phyloP scores from a whole-genome alignment of 23 red algal genomes.

The Cyanidiococcus yangmingshanensis region DNA sequence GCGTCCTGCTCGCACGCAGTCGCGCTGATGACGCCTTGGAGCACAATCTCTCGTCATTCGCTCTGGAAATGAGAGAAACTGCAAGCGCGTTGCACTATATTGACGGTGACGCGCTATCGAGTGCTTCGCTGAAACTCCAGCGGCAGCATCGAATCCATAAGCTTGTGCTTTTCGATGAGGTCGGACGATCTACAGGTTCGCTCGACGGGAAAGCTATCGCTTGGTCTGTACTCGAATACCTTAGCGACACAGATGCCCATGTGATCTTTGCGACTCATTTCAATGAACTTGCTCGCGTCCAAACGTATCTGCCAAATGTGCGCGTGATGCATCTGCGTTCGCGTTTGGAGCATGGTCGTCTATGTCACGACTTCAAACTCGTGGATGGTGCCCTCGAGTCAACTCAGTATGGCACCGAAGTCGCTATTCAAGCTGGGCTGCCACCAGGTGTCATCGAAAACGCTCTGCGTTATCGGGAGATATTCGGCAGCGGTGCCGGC shows the following conservation, averaged over 20 bases:
- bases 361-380: neutral
- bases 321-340: neutral
- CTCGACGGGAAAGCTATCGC: slow-evolving; percentile 68
- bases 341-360: neutral
- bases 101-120: slow-evolving; percentile 9
- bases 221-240: slow-evolving; percentile 52
- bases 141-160: neutral
- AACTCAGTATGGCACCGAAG: neutral
- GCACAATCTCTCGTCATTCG: slow-evolving; percentile 45
- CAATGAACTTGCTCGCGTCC: neutral
- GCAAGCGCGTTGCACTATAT: slow-evolving; percentile 40
- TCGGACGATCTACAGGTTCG: slow-evolving; percentile 60
- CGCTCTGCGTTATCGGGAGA: neutral
- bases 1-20: slow-evolving; percentile 40
- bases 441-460: neutral
- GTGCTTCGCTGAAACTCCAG: neutral
- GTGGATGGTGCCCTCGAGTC: neutral
- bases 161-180: slow-evolving; percentile 70
- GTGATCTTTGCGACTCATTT: slow-evolving; percentile 10
- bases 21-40: slow-evolving; percentile 36
- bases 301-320: neutral
- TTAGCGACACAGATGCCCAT: slow-evolving; percentile 15
- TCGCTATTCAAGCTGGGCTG: neutral
- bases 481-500: neutral
- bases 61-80: slow-evolving; percentile 71